Base-by-base conservation (phyloP, 441 rosid species). In the Omphalea diandra region DNA sequence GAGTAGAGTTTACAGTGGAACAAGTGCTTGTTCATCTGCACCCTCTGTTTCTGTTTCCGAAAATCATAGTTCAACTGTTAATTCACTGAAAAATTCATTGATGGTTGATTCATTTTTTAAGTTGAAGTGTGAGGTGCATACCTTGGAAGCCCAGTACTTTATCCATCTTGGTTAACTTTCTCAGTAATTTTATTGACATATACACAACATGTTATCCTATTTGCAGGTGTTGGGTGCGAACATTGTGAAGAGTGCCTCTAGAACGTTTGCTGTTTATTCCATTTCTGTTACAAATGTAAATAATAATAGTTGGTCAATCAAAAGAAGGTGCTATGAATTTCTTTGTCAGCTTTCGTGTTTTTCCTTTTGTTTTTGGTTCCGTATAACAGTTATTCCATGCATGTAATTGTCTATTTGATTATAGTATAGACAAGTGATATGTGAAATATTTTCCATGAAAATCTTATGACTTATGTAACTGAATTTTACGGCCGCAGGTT, bases 201-300 rank as follows among this genome's bases (percentile, higher is more conserved):
- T 33, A 47, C 61, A 69, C 68, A 70, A 52, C 61, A 75, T 77
- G 70, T 68, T 69, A 70, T 22, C 75, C 57, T 67, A 67, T 77
- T 78, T 78, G 82, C 90, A 96, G 99, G 99, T 96, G 63, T 72
- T 88, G 87, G 99, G 98, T 75, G 98, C 98, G 69, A 96, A 96
- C 85, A 88, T 91, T 80, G 99, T 93, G 83, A 87, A 83, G 84
- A 87, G 98, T 81, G 87, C 86, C 76, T 91, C 98, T 60, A 91
- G 77, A 84, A 87, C 86, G 52, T 93, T 96, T 86, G 90, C 99
- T 50, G 97, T 96, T 69, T 96, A 96, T 79, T 94, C 98, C 73
- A 71, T 96, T 79, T 84, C 98, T 68, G 99, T 91, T 69, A 81
- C 97, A 27, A 98, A 93, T 83, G 89, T 85, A 77, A 85, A 87